Evolutionary conservation across 805 yeast genomes (phyloP), one percentile per base, ranked within the genome.

Genomic region (Candida methanosorbosa): DNA sequence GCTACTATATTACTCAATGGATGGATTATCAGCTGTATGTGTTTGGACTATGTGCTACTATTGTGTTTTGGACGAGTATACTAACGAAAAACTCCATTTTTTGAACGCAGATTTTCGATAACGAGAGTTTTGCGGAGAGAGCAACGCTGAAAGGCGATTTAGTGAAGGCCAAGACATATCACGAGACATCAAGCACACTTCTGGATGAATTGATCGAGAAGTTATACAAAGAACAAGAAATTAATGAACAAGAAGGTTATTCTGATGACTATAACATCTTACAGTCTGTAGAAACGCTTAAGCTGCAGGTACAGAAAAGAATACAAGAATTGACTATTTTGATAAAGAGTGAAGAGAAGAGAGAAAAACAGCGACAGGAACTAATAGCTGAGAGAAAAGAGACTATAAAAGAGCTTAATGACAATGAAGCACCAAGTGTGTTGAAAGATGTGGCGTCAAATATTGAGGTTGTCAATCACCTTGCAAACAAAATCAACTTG

Each of bases 71-170:
- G n/a, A n/a, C 15, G 4, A 5, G 4, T 5, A 5, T 5, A 18
- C n/a, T 13, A 25, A 18, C 16, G 26, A 25, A 27, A 18, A 28
- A 22, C 19, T 18, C 18, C 30, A 7, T 19, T 34, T n/a, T 18
- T 26, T 4, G 4, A 9, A 3, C 8, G 8, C 24, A 70, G 71
- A 71, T 71, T 2, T 75, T 73, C 41, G 63, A 64, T 20, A 50
- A 67, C 4, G 73, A 75, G 15, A 70, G 68, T 36, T 62, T 58
- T 30, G 83, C 81, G 1, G 81, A 78, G 40, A 50, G 57, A 19
- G 63, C 70, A 11, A 61, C 66, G 1, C 39, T 62, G 21, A 58
- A 61, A 30, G 67, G 66, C 8, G 69, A 72, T 29, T 60, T 59
- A 24, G 43, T 48, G 6, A 57, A 57, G 18, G 73, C 79, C 0